A percentile compares a stretch with the other conserved stretches of the same genome.
phyloP scores from a whole-genome alignment of 2,329 filamentous ascomycete genomes.

The Malbranchea cinnamomea region DNA sequence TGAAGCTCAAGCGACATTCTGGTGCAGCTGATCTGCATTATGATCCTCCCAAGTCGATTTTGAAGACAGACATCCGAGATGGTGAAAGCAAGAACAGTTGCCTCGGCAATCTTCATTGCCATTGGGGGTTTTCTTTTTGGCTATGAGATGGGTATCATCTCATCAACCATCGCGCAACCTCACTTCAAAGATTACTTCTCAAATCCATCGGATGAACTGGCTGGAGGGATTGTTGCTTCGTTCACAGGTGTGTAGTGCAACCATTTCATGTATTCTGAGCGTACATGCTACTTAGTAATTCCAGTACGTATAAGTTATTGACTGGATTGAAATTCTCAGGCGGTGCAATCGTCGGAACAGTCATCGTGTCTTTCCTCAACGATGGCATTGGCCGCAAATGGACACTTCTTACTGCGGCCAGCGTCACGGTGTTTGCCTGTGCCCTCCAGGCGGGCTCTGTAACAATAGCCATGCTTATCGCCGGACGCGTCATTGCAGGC shows the following conservation, averaged over 20 bases:
- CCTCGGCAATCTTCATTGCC: constrained; percentile 31
- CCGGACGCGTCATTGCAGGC: constrained; percentile 37
- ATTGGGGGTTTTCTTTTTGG: constrained; percentile 35
- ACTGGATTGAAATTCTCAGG: constrained; percentile 11
- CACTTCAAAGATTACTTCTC: constrained; percentile 20
- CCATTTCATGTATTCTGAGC: background rate
- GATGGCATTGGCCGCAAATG: constrained; percentile 20
- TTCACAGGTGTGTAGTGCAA: constrained; percentile 18
- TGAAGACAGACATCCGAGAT: no score
- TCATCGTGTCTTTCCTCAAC: constrained; percentile 19
- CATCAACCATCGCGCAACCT: constrained; percentile 21
- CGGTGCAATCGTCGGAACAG: constrained; percentile 25
- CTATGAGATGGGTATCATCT: constrained; percentile 30
- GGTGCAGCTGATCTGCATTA: no score
- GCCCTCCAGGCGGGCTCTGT: constrained; percentile 23
- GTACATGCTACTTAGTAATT: background rate
- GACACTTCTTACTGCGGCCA: constrained; percentile 20
- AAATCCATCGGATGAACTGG: constrained; percentile 17
- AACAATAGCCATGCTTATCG: constrained; percentile 31
- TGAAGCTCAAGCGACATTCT: no score
- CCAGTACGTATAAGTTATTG: background rate
- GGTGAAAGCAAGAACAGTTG: no score
- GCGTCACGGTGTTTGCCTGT: constrained; percentile 20
- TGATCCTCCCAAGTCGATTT: no score
- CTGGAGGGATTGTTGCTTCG: constrained; percentile 26